Conservation (phyloP, 2,329 filamentous ascomycete genomes). For the Fusarium equiseti region DNA sequence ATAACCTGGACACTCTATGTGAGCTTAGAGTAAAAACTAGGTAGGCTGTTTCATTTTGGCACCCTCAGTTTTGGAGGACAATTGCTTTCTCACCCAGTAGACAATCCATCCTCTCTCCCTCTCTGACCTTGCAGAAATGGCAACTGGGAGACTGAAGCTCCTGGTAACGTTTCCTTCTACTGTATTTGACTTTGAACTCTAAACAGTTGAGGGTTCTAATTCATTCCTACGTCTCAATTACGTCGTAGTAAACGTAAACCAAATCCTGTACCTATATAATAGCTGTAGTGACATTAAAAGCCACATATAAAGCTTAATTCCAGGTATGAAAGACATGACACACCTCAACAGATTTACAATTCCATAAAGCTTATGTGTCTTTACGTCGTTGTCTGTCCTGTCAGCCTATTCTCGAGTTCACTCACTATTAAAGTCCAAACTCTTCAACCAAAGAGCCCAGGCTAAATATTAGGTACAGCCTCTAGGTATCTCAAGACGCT, state of each 20-base stretch:
- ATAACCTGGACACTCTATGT: neutral
- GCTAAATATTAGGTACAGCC: neutral
- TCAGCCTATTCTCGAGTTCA: neutral
- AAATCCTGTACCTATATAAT: neutral
- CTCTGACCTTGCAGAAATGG: neutral
- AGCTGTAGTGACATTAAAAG: neutral
- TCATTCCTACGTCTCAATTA: conserved; percentile 10
- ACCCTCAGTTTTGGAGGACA: neutral
- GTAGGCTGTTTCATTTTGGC: neutral
- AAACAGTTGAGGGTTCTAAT: neutral
- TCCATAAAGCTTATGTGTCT: neutral
- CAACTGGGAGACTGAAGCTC: neutral
- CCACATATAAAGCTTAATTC: too few relatives aligned
- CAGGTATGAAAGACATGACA: too few relatives aligned
- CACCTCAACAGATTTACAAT: neutral
- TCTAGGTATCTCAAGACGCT: neutral
- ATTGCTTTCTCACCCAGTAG: neutral
- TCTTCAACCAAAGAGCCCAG: too few relatives aligned
- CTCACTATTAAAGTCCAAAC: neutral
- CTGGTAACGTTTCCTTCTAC: neutral
- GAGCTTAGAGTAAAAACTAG: neutral
- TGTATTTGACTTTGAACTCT: neutral
- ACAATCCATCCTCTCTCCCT: neutral
- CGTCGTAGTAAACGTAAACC: neutral
- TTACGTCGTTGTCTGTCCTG: neutral